Base-by-base conservation (phyloP, 768 basidiomycete species). In the Lactarius hatsudake region DNA sequence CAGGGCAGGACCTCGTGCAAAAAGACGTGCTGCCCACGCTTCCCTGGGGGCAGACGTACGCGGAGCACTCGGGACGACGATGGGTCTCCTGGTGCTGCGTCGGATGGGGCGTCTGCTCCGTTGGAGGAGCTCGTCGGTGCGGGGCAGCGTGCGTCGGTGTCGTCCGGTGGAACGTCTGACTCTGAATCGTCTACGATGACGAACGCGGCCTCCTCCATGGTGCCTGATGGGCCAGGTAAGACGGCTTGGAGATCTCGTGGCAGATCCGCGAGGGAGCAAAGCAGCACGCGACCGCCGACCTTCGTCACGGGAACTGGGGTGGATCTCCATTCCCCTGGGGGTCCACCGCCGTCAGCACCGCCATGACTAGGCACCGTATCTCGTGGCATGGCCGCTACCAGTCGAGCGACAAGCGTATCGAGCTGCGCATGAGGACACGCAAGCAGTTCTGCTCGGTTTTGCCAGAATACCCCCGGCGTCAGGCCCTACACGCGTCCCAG, bases 381-480 rank as follows among this genome's bases (percentile, higher is more conserved):
- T 30, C 51, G 67, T 53, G 26, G 13, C 1, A 59, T n/a, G 15
- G 23, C 3, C 17, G 66, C 20, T 9, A 76, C 72, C 23, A 78
- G 55, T 2, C 59, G 63, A 2, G 53, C 28, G 34, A 89, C 81
- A 6, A 87, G 56, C 5, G 72, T 73, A 3, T 82, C 79, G 4
- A 96, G 80, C 1, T 83, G 80, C 0, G 80, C 75, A 28, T 89
- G 81, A 8, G 75, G 72, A 0, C 82, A 75, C 0, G 71, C 38
- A 18, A 94, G 75, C 7, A 96, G 77, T 9, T 70, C 72, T 2
- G 77, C 73, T 34, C 78, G 79, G 71, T 93, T 75, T 32, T 65
- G 69, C 91, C 94, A 96, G 75, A 90, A 96, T 17, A 88, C 61
- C 2, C 74, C 69, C 0, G 95, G 90, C 1, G 87, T 92, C 63